These are phyloP conservation scores for Rhizoctonia solani DNA, from an alignment of 1,284 basidiomycete genomes.

Conservation along the genomic window DNA sequence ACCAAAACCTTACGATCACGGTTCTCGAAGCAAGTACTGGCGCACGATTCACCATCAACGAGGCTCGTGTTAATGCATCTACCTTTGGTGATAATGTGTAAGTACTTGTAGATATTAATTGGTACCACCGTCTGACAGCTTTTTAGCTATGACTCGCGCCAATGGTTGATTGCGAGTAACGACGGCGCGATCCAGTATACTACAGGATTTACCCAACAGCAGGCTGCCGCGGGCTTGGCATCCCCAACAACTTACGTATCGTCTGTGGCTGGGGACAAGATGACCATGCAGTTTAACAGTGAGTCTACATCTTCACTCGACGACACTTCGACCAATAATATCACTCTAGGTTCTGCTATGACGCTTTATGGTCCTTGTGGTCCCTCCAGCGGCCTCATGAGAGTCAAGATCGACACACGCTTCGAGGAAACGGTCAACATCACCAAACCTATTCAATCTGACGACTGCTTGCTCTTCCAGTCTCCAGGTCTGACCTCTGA, in stretches of 20 bases:
- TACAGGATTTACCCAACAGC: constrained; percentile 5
- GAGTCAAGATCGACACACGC: too few species aligned
- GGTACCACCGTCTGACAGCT: too few species aligned
- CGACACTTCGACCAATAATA: too few species aligned
- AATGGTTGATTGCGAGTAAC: too few species aligned
- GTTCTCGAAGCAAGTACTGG: background rate
- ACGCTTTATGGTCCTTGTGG: too few species aligned
- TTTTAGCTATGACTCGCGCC: too few species aligned
- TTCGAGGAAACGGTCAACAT: constrained; percentile 13
- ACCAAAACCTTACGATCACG: background rate
- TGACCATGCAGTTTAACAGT: background rate
- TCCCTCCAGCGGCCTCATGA: too few species aligned
- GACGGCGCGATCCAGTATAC: too few species aligned
- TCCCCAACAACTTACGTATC: constrained; percentile 22
- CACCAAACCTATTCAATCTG: background rate
- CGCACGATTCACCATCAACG: background rate
- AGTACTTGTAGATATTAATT: too few species aligned
- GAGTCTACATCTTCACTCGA: background rate
- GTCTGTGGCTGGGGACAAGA: background rate
- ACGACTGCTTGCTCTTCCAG: constrained; percentile 18
- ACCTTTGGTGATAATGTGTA: constrained; percentile 4
- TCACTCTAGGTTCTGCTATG: too few species aligned
- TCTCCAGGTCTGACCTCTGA: background rate
- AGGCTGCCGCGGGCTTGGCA: background rate
- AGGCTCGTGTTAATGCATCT: constrained; percentile 14